A percentile compares a stretch with the other conserved stretches of the same genome.
Evolutionary conservation across 495 filamentous ascomycete genomes (phyloP).

Genomic region (Polyplosphaeria fusca): DNA sequence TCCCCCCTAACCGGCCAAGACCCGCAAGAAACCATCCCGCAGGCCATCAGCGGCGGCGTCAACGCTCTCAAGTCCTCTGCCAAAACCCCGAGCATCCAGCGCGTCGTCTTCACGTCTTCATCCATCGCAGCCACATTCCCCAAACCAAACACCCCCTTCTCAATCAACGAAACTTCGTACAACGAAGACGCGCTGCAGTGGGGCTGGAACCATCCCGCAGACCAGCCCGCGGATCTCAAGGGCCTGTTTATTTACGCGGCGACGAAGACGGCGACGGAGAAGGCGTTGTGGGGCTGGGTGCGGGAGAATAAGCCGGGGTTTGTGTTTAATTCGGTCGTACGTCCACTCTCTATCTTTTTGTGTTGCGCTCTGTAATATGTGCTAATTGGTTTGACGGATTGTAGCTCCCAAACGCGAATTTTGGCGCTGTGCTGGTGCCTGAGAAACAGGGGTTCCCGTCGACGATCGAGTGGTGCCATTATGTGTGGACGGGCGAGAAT

Average conservation of each 20-base stretch:
- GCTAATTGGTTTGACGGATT: neutral
- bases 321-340: slow-evolving; percentile 47
- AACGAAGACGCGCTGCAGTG: slow-evolving; percentile 16
- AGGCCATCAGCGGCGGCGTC: slow-evolving; percentile 11
- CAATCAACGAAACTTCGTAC: slow-evolving; percentile 7
- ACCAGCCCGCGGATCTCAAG: slow-evolving; percentile 7
- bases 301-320: slow-evolving; percentile 50
- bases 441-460: slow-evolving; percentile 21
- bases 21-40: slow-evolving; percentile 12
- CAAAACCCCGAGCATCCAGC: slow-evolving; percentile 21
- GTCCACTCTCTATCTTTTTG: too few species aligned
- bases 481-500: slow-evolving; percentile 9
- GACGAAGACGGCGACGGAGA: slow-evolving; percentile 55
- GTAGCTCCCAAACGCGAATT: slow-evolving; percentile 44
- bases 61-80: slow-evolving; percentile 28
- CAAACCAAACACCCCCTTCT: neutral
- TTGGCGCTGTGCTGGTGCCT: slow-evolving; percentile 27
- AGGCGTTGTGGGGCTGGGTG: slow-evolving; percentile 52
- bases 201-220: slow-evolving; percentile 13
- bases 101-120: slow-evolving; percentile 29
- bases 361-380: neutral
- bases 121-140: slow-evolving; percentile 16
- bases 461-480: slow-evolving; percentile 15
- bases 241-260: slow-evolving; percentile 48
- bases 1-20: slow-evolving; percentile 13